Evolutionary conservation across 306 rosid genomes (phyloP).

Genomic region (Gleditsia sinensis): DNA sequence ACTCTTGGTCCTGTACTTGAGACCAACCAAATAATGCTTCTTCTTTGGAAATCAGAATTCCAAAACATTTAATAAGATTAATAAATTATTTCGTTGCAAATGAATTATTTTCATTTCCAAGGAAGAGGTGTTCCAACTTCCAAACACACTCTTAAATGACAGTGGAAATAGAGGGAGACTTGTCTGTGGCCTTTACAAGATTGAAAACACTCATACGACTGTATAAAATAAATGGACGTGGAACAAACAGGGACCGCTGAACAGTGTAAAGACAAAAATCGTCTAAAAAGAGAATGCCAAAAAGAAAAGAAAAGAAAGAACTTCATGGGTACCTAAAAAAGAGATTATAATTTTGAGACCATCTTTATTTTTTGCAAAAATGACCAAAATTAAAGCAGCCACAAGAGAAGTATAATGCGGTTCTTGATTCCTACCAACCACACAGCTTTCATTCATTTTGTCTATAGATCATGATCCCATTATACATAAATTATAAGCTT

Average conservation of each 20-base stretch:
- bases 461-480: slow-evolving; percentile 33
- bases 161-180: neutral
- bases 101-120: neutral
- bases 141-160: neutral
- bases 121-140: neutral
- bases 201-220: neutral
- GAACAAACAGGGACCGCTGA: neutral
- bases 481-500: slow-evolving; percentile 26
- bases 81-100: no score
- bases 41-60: neutral
- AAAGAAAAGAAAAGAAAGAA: slow-evolving; percentile 12
- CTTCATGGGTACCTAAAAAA: neutral
- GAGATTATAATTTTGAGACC: slow-evolving; percentile 28
- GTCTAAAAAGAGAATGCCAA: neutral
- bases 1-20: no score
- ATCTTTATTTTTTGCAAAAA: slow-evolving; percentile 8
- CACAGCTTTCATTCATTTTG: slow-evolving; percentile 48
- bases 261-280: slow-evolving; percentile 32
- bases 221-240: slow-evolving; percentile 31
- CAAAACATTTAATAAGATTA: no score
- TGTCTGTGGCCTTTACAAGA: neutral
- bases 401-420: slow-evolving; percentile 35
- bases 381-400: slow-evolving; percentile 39
- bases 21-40: slow-evolving; percentile 7
- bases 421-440: slow-evolving; percentile 51